Conservation (phyloP, 805 yeast species). For the Yarrowia bubula region DNA sequence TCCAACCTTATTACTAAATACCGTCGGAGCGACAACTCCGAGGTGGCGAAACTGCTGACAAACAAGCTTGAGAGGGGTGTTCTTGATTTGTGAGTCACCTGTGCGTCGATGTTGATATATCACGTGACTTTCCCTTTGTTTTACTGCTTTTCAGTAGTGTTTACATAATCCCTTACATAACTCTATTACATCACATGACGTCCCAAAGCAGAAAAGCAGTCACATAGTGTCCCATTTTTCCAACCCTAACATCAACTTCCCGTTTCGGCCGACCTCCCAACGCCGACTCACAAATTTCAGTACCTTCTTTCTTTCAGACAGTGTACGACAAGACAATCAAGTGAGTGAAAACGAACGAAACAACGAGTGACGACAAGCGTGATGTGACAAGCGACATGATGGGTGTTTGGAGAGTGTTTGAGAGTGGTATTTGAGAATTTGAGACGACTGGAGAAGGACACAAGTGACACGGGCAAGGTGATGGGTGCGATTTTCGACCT, state of each 20-base stretch:
- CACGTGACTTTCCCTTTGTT: no score
- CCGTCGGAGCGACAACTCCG: no score
- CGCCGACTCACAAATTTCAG: constrained; percentile 26
- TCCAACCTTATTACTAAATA: no score
- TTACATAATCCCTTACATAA: no score
- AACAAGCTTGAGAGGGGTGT: no score
- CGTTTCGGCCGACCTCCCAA: constrained; percentile 19
- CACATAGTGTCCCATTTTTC: background rate
- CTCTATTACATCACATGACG: no score
- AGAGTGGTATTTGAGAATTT: background rate
- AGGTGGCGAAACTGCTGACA: no score
- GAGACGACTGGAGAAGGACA: background rate
- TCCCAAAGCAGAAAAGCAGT: background rate
- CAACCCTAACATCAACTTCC: constrained; percentile 12
- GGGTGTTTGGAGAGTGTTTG: background rate
- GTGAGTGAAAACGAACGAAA: constrained; percentile 10
- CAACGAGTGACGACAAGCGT: background rate
- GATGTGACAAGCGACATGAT: background rate
- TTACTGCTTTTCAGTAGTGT: no score
- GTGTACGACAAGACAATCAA: constrained; percentile 23
- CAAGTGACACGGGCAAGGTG: background rate
- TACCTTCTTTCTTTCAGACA: constrained; percentile 26
- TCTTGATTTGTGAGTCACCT: no score
- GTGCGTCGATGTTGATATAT: no score
- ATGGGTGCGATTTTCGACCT: background rate